Conservation (phyloP, 2,329 filamentous ascomycete species). For the Aciculosporium take region DNA sequence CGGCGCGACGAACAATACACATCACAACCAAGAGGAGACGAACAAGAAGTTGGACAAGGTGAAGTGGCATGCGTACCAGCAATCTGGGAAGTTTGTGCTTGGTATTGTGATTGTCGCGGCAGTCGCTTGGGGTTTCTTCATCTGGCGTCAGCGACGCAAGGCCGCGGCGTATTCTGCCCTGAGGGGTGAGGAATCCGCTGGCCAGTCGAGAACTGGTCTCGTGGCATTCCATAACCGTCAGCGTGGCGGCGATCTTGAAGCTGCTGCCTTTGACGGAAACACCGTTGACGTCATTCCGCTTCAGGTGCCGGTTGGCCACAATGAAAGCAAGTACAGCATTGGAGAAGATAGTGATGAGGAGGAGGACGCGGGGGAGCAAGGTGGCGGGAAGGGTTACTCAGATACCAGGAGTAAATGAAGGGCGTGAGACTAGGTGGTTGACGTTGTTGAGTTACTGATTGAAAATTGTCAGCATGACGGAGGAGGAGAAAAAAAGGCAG, state of each 20-base stretch:
- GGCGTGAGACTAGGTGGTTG: neutral
- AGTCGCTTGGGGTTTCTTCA: slow-evolving; percentile 56
- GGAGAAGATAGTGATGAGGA: slow-evolving; percentile 42
- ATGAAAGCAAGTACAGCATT: slow-evolving; percentile 38
- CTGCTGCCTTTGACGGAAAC: slow-evolving; percentile 51
- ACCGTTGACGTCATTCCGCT: slow-evolving; percentile 48
- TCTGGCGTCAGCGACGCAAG: slow-evolving; percentile 48
- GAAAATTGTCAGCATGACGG: neutral
- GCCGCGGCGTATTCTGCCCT: slow-evolving; percentile 41
- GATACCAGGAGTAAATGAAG: neutral
- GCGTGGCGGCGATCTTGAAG: slow-evolving; percentile 40
- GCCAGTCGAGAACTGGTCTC: slow-evolving; percentile 22
- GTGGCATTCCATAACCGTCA: slow-evolving; percentile 35
- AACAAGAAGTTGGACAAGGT: slow-evolving; percentile 64
- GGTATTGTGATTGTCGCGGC: slow-evolving; percentile 67
- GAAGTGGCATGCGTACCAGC: slow-evolving; percentile 78
- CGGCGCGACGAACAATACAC: slow-evolving; percentile 41
- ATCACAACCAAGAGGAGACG: slow-evolving; percentile 40
- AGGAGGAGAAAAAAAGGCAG: neutral
- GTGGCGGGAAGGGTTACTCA: slow-evolving; percentile 1
- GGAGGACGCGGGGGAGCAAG: slow-evolving; percentile 14
- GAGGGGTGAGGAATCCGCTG: slow-evolving; percentile 21
- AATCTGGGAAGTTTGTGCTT: slow-evolving; percentile 73
- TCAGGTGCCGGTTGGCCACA: slow-evolving; percentile 26
- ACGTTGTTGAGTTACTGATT: neutral